These are phyloP conservation scores for Petasospora rhodanensis DNA, from an alignment of 1,139 yeast species.

Conservation along the genomic window DNA sequence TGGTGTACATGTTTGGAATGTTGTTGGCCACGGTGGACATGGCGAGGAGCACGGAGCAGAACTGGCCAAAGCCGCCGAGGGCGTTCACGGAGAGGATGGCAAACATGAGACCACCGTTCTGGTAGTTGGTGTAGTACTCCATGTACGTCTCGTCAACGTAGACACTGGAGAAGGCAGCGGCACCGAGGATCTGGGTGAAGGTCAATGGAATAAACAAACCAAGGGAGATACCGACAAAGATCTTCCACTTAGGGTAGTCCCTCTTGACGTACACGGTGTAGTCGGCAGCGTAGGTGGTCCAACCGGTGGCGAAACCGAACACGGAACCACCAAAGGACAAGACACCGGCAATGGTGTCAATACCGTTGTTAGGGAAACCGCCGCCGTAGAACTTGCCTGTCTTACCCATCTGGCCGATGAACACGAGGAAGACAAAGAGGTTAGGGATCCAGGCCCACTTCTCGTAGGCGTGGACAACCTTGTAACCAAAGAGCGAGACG, in stretches of 20 bases:
- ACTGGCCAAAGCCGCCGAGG: constrained; percentile 83
- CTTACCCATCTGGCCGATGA: constrained; percentile 71
- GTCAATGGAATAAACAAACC: constrained; percentile 68
- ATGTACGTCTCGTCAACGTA: constrained; percentile 43
- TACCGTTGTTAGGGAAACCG: constrained; percentile 37
- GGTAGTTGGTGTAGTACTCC: constrained; percentile 37
- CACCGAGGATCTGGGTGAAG: constrained; percentile 78
- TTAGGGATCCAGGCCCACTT: constrained; percentile 90
- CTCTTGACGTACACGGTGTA: constrained; percentile 82
- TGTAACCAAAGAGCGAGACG: constrained; percentile 84
- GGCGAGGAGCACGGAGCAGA: constrained; percentile 79
- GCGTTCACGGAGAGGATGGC: constrained; percentile 74
- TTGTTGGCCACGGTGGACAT: constrained; percentile 85
- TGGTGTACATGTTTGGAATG: constrained; percentile 89
- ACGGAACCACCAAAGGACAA: constrained; percentile 81
- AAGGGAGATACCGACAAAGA: constrained; percentile 57
- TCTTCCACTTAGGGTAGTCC: constrained; percentile 50
- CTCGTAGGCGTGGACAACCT: constrained; percentile 75
- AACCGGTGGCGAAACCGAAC: constrained; percentile 90
- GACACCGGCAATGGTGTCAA: constrained; percentile 67
- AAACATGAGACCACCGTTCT: constrained; percentile 80
- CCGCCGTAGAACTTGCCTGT: constrained; percentile 53
- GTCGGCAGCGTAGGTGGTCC: constrained; percentile 93
- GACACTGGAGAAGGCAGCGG: constrained; percentile 75
- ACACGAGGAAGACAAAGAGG: constrained; percentile 62